These are phyloP conservation scores for Citrus australasica DNA, from an alignment of 345 rosid species.

Conservation along the genomic window DNA sequence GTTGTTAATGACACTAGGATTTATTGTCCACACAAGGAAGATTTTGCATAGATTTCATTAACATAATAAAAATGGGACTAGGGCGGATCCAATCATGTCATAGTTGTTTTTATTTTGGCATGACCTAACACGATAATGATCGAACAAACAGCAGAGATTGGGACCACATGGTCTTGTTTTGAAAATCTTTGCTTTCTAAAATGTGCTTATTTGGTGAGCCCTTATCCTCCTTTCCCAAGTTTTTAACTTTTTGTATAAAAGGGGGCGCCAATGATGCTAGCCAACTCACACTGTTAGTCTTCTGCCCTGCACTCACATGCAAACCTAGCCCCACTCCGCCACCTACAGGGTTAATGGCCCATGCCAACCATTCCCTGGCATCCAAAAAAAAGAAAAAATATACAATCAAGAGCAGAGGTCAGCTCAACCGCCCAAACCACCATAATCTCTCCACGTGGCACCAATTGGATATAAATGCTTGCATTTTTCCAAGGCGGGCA, in stretches of 20 bases:
- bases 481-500: neutral
- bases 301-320: conserved; percentile 33
- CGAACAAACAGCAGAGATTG: neutral
- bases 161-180: conserved; percentile 1
- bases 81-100: neutral
- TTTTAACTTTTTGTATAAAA: conserved; percentile 9
- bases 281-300: conserved; percentile 31
- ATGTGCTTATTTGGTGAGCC: neutral
- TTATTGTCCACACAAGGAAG: no score
- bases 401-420: no score
- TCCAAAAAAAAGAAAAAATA: no score
- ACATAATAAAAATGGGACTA: neutral
- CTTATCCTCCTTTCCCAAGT: neutral
- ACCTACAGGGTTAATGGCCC: neutral
- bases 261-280: conserved; percentile 11
- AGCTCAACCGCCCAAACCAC: neutral
- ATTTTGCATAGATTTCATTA: neutral
- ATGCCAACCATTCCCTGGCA: neutral
- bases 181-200: neutral
- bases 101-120: neutral
- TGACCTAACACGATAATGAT: neutral
- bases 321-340: conserved; percentile 4
- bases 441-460: neutral
- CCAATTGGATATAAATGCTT: neutral
- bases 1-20: no score